Base-by-base conservation (phyloP, 768 basidiomycete genomes). In the Trametes meyenii region DNA sequence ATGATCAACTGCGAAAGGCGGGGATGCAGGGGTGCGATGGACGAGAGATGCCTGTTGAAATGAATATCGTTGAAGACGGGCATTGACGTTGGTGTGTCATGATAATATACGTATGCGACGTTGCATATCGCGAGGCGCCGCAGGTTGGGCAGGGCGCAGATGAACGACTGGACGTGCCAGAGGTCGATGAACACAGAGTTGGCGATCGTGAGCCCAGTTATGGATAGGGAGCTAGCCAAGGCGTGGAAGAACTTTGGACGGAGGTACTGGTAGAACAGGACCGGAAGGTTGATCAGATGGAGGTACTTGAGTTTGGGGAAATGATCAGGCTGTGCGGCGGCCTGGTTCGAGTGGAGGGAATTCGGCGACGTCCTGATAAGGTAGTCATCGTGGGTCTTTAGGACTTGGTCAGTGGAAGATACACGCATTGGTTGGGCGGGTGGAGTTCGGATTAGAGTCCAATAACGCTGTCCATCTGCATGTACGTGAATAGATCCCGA, bases 101-200 rank as follows among this genome's bases (percentile, higher is more conserved):
- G n/a, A n/a, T 14, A 42, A 12, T 2, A 14, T 3, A 14, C 40
- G 40, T 5, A 42, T 2, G 13, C 40, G 40, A 12, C 14, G 14
- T 42, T n/a, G 14, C 40, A n/a, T 12, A 55, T 14, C 11, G 21
- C 39, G 24, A 55, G 55, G 17, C 23, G 23, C 16, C 5, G 1
- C 29, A 55, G 55, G 24, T 46, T 33, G 43, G 55, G 55, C 12
- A 55, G 55, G 10, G 55, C 42, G 11, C 55, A 44, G 1, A 55
- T 45, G 26, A 55, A 33, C 26, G 55, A 14, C 55, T 55, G 55
- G 43, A 38, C 26, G 55, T 55, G 55, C 55, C 14, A 19, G 26
- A 44, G 55, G 26, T 38, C n/a, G 21, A 46, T 24, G 55, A 55
- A 55, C 24, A 29, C 23, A n/a, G 43, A 23, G 19, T 43, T 29